Evolutionary conservation across 176 grass and related monocot genomes (phyloP), one percentile per base, ranked within the genome.

Genomic region (Aegilops umbellulata): DNA sequence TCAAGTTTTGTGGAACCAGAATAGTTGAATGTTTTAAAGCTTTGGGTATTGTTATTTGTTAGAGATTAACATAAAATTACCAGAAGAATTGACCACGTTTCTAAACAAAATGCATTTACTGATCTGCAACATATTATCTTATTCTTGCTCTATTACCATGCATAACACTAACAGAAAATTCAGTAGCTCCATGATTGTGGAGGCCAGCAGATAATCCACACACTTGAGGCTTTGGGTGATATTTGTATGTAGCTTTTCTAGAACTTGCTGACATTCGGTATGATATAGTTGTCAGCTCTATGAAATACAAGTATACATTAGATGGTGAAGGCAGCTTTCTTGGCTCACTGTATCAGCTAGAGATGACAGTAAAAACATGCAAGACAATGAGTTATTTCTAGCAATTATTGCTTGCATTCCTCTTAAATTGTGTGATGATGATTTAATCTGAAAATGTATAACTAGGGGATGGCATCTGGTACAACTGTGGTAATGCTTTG

Each of bases 21-120:
- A 47, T 22, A 35, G 24, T 82, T 82, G 12, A 69, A 5, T 35
- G 7, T 35, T 24, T 69, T 23, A 23, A 51, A 53, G 11, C 62
- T 62, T 63, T 39, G 23, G 5, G 35, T 80, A 64, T 10, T 71
- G 10, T 62, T 62, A 62, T 62, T 62, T 62, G 10, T 80, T 63
- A 27, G 76, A 27, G 77, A 23, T 42, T 39, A 64, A 64, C 58
- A 82, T 82, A 66, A 69, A 82, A n/a, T 82, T 68, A 68, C 12
- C n/a, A 27, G 71, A 47, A 74, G 71, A 74, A 74, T 47, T 27
- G 35, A 13, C 71, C 71, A 27, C 0, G 23, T 27, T 74, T 74
- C 71, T 27, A 6, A 74, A 29, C 42, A 30, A 51, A 75, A 75
- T 75, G 15, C 8, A 15, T 46, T 51, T 20, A 75, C 25, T n/a